Evolutionary conservation across 306 rosid genomes (phyloP).

Genomic region (Betula pendula): DNA sequence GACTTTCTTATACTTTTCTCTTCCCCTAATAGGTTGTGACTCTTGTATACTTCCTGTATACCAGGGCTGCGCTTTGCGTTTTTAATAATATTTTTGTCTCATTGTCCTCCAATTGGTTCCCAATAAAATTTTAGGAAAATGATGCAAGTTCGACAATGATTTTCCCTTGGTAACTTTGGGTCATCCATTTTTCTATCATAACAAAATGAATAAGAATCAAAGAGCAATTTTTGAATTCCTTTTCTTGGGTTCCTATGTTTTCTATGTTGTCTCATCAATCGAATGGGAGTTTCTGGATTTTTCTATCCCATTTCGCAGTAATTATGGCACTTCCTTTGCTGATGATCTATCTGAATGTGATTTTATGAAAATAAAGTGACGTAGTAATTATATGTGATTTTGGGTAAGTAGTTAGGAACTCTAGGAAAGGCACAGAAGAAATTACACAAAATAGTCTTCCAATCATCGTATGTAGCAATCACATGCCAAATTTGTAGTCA

Average conservation of each 20-base stretch:
- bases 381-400: not conserved
- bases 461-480: not conserved
- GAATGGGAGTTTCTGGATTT: not conserved
- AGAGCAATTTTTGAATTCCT: not conserved
- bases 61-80: no score
- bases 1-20: no score
- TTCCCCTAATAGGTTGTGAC: no score
- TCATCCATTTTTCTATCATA: not conserved
- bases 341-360: not conserved
- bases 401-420: no score
- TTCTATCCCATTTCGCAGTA: not conserved
- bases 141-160: not conserved
- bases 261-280: not conserved
- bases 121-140: not conserved
- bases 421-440: not conserved
- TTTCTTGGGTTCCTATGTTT: not conserved
- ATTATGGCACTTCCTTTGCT: not conserved
- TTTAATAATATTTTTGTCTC: no score
- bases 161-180: not conserved
- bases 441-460: not conserved
- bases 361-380: not conserved
- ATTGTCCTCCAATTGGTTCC: not conserved
- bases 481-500: not conserved
- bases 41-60: no score
- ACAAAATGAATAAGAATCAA: not conserved